Evolutionary conservation across 164 flowering plant species (phyloP), one percentile per base, ranked within the genome.

Genomic region (Annona cherimola): DNA sequence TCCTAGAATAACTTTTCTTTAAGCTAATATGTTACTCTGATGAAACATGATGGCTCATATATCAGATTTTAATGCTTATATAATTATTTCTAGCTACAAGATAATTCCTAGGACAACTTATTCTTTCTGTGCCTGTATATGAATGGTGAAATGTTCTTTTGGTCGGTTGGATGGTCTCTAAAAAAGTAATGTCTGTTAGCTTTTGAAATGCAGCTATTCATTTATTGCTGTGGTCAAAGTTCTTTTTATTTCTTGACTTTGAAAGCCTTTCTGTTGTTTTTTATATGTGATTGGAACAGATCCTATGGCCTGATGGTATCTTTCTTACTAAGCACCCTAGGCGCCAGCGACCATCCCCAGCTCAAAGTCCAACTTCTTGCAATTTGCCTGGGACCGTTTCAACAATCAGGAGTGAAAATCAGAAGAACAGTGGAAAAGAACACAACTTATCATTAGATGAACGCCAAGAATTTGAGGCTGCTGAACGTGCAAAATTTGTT

Each of bases 221-320:
- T n/a, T n/a, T n/a, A n/a, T n/a, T n/a, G n/a, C n/a, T n/a, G n/a
- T n/a, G n/a, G n/a, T n/a, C n/a, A n/a, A n/a, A n/a, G n/a, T n/a
- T n/a, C n/a, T 16, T 18, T 19, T 61, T 14, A 16, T 18, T 61
- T 61, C 63, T 26, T 63, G 67, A 63, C 12, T 5, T 72, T 50
- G 63, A 2, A 8, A 68, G 67, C 57, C 8, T 57, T 40, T 42
- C 61, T 63, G 66, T 7, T 50, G 64, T 78, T 60, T 63, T 63
- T 67, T 74, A 64, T 66, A 60, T 73, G 19, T 78, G 46, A 67
- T 61, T 69, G 46, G n/a, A 20, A 61, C 74, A 95, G 99, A 90
- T 95, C 72, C 92, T 95, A 20, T 95, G 99, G 99, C 99, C 99
- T 70, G 99, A 93, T 85, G 99, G 99, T 43, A 90, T 93, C 75